Base-by-base conservation (phyloP, 2,329 filamentous ascomycete genomes). In the Cytospora leucostoma region DNA sequence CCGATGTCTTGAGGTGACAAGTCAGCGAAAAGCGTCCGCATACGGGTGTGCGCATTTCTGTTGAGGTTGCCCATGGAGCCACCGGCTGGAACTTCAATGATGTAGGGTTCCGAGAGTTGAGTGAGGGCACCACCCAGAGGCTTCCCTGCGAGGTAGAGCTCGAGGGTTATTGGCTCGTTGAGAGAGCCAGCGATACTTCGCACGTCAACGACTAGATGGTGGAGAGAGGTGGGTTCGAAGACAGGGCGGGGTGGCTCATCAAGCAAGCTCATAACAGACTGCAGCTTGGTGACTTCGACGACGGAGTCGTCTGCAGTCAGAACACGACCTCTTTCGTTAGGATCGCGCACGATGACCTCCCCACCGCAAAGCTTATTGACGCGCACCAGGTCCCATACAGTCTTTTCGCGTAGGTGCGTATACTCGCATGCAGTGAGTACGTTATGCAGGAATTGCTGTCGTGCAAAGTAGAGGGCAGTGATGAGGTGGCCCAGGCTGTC, bases 341-440 rank as follows among this genome's bases (percentile, higher is more conserved):
- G 92, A 75, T 96, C 95, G 35, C 95, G 88, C 64, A 99, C 95
- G 73, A 99, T 97, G 55, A 99, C 90, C 73, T 98, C 93, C 57
- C 92, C 92, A 66, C 88, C 92, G 61, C 97, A 89, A 71, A 98
- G 85, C 77, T 97, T 98, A 78, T 99, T 99, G 52, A 94, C 94
- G 51, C 85, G 87, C 3, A 98, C 94, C 56, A 99, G 80, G 71
- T 97, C 92, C 95, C 96, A 99, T 0, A 99, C 93, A 0, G 93
- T 96, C 74, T 90, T 89, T 74, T 97, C 92, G 65, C 95, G 88
- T 65, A 98, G 79, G 44, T 79, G 80, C n/a, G 85, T 81, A 71
- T 96, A 88, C 77, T 99, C 95, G 74, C 91, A 88, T 32, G 86
- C 84, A 0, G 96, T 99, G 63, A 99, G 84, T 11, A 99, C 92